Conservation (phyloP, 805 yeast genomes). For the Candida ulmi region DNA sequence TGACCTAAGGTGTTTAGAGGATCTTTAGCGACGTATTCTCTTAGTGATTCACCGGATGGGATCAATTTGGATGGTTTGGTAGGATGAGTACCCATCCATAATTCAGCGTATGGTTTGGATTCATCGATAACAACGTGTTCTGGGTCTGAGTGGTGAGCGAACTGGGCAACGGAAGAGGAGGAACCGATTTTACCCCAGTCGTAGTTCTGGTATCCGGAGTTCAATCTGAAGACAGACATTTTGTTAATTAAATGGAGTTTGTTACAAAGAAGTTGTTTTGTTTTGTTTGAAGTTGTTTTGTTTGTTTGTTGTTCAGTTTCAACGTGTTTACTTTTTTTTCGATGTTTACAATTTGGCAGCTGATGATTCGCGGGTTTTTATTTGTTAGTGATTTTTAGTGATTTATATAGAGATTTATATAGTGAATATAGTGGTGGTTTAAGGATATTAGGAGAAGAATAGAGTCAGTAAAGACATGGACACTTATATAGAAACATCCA, state of each 20-base stretch:
- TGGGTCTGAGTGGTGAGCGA: slow-evolving; percentile 68
- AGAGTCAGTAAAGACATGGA: too few species aligned
- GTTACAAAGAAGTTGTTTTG: not conserved
- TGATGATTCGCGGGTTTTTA: too few species aligned
- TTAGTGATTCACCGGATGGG: slow-evolving; percentile 50
- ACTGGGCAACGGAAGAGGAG: slow-evolving; percentile 83
- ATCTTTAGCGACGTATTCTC: slow-evolving; percentile 56
- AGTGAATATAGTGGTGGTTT: too few species aligned
- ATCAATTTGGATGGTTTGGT: slow-evolving; percentile 70
- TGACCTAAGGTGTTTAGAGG: slow-evolving; percentile 59
- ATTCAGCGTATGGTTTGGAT: slow-evolving; percentile 86
- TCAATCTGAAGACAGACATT: slow-evolving; percentile 7
- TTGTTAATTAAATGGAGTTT: not conserved
- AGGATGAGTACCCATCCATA: slow-evolving; percentile 99
- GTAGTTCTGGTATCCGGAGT: slow-evolving; percentile 65
- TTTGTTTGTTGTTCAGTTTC: too few species aligned
- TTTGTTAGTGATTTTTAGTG: too few species aligned
- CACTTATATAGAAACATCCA: slow-evolving; percentile 38
- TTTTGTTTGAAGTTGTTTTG: not conserved
- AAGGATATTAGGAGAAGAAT: too few species aligned
- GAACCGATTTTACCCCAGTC: slow-evolving; percentile 89
- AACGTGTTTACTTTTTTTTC: not conserved
- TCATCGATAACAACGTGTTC: slow-evolving; percentile 53
- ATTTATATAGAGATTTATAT: too few species aligned
- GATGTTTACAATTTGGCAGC: too few species aligned